phyloP scores from a whole-genome alignment of 176 grass and related monocot species.

The Tillandsia leiboldiana region DNA sequence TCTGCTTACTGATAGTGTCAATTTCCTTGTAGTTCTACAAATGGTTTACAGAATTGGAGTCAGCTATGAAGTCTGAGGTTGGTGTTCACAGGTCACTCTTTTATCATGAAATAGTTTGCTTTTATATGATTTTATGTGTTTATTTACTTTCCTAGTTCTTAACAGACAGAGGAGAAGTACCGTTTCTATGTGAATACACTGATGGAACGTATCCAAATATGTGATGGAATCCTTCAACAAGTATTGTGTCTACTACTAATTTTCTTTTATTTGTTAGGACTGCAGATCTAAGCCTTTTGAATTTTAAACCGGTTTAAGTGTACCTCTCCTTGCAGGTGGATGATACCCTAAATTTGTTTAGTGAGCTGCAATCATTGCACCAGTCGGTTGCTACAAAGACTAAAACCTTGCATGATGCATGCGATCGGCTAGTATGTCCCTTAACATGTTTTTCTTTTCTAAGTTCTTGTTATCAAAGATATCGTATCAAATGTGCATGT shows the following conservation, averaged over 20 bases:
- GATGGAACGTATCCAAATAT: conserved; percentile 69
- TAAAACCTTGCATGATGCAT: conserved; percentile 94
- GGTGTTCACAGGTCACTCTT: conserved; percentile 24
- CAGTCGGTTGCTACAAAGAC: conserved; percentile 84
- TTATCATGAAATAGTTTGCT: conserved; percentile 1
- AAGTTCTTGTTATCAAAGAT: not conserved
- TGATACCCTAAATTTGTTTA: conserved; percentile 81
- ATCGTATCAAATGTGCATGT: no score
- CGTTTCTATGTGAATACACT: conserved; percentile 79
- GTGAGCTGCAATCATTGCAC: conserved; percentile 82
- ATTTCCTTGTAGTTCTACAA: conserved; percentile 79
- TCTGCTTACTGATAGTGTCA: conserved; percentile 13
- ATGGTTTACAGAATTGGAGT: conserved; percentile 94
- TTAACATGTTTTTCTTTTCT: conserved; percentile 7
- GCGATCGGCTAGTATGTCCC: conserved; percentile 68
- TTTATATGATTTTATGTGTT: not conserved
- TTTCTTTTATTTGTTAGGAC: conserved; percentile 15
- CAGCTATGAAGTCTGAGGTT: conserved; percentile 96
- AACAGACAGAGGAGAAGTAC: conserved; percentile 91
- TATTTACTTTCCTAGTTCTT: conserved; percentile 27
- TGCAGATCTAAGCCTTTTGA: not conserved
- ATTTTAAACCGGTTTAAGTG: not conserved
- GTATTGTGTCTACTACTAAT: conserved; percentile 22
- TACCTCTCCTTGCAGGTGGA: conserved; percentile 55
- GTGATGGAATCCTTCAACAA: conserved; percentile 87